Base-by-base conservation (phyloP, 192 early-diverging fungal species). In the Thamnidium elegans region DNA sequence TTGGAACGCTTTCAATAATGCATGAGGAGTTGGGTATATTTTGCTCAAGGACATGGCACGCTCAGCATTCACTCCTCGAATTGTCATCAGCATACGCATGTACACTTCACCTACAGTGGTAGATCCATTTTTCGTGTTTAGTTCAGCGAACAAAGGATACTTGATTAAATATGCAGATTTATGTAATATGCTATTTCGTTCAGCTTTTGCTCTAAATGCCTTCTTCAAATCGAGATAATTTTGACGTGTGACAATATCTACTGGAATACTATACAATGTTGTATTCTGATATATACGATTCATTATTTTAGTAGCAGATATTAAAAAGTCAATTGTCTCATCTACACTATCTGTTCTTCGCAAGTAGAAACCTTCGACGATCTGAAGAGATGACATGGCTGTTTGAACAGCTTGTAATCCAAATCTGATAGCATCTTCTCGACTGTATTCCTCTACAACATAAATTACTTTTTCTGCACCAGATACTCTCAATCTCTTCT, bases 51-150 rank as follows among this genome's bases (percentile, higher is more conserved):
- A 78, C 30, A 78, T 47, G 0, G 95, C 97, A 72, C 95, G 96
- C 66, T 98, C 94, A 0, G 74, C 79, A 62, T 89, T 90, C 19
- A 98, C 69, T 20, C 95, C 95, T 47, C 85, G 82, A 50, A 95
- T 72, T 1, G 87, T 85, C 89, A 94, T 86, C 26, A 99, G 78
- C 84, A 97, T 92, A 47, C 87, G 79, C 43, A 87, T 73, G 76
- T 92, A 96, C 3, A 92, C 74, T 53, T 97, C 94, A 19, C 83
- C 77, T 1, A 92, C 79, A 0, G 80, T 81, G n/a, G 91, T 68
- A 3, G 85, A 73, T 15, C 81, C 81, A 7, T 83, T 86, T 75
- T 99, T 99, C 66, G 76, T 79, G 62, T 90, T 94, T 4, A 94
- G 75, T 4, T 69, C 65, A 6, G 69, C 70, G 55, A 90, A 97